Evolutionary conservation across 495 filamentous ascomycete genomes (phyloP).

Genomic region (Podospora fimiseda): DNA sequence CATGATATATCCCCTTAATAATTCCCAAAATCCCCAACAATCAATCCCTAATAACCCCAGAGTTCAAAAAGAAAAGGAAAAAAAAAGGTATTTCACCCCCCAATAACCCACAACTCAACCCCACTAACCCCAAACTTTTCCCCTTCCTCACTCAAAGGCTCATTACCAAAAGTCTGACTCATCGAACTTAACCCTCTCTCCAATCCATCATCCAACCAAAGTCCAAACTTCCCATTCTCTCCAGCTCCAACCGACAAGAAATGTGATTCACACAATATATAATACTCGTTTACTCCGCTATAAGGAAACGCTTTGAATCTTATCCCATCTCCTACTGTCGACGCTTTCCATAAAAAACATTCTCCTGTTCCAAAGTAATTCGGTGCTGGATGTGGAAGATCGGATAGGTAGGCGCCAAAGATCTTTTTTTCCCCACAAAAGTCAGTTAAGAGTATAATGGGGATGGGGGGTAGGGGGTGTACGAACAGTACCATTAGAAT

Average conservation of each 20-base stretch:
- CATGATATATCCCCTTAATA: not conserved
- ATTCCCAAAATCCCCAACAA: conserved; percentile 65
- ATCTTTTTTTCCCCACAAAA: conserved; percentile 48
- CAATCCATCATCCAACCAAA: conserved; percentile 88
- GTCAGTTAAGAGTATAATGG: too few species aligned
- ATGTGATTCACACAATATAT: conserved; percentile 85
- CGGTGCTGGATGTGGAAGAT: conserved; percentile 67
- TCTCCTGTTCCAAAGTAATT: conserved; percentile 95
- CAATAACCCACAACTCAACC: conserved; percentile 87
- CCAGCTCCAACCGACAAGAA: conserved; percentile 80
- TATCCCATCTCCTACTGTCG: conserved; percentile 56
- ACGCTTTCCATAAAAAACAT: conserved; percentile 94
- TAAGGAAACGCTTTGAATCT: conserved; percentile 97
- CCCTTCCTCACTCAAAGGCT: conserved; percentile 89
- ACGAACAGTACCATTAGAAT: conserved; percentile 65
- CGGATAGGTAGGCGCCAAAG: conserved; percentile 92
- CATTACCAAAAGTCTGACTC: conserved; percentile 91
- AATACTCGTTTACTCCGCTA: conserved; percentile 91
- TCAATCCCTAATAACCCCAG: too few species aligned
- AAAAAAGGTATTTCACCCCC: conserved; percentile 4
- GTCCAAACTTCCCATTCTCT: conserved; percentile 83
- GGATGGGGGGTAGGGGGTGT: too few species aligned
- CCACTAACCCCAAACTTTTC: conserved; percentile 88
- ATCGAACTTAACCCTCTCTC: conserved; percentile 75
- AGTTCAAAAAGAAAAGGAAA: not conserved